Base-by-base conservation (phyloP, 2,329 filamentous ascomycete species). In the Aspergillus tamarii region DNA sequence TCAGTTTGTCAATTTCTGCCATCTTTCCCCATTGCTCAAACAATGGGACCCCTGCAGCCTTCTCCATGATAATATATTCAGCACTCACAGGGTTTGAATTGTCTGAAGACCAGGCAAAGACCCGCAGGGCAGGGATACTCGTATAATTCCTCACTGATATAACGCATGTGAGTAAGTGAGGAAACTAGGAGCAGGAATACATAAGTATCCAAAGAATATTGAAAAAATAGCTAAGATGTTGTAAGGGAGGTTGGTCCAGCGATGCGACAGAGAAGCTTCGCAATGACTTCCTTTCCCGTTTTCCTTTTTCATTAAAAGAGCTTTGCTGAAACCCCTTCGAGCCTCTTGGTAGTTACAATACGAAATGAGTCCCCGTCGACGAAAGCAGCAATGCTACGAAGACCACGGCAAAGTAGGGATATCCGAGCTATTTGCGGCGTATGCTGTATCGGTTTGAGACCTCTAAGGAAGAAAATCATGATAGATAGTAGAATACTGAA, bases 301-400 rank as follows among this genome's bases (percentile, higher is more conserved):
- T 21, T 63, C 64, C 50, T 64, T 76, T 57, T 19, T 70, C 63
- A 78, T 67, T 4, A 74, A 41, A 16, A 77, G 64, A 48, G 71
- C 75, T 59, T 76, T 78, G 64, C 68, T 75, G 57, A 76, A 77
- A 2, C 69, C 70, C 75, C 73, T 60, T 78, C 73, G 21, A 60
- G 9, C 32, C 12, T 34, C 32, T 34, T 10, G 3, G 11, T 34
- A 34, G 32, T 12, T 34, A 12, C 10, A 11, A 75, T 62, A 2
- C 43, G 67, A 53, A 65, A 71, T 19, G 26, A 9, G 1, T n/a
- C 55, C 8, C 30, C 64, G 6, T 62, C 64, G 11, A 59, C 60
- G 1, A 57, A n/a, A 23, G 70, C 66, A 58, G 66, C 67, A 50
- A 66, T 23, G 41, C 63, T 48, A 52, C 72, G 71, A 32, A 76